phyloP scores from a whole-genome alignment of 805 yeast genomes.

The Saturnispora sekii region DNA sequence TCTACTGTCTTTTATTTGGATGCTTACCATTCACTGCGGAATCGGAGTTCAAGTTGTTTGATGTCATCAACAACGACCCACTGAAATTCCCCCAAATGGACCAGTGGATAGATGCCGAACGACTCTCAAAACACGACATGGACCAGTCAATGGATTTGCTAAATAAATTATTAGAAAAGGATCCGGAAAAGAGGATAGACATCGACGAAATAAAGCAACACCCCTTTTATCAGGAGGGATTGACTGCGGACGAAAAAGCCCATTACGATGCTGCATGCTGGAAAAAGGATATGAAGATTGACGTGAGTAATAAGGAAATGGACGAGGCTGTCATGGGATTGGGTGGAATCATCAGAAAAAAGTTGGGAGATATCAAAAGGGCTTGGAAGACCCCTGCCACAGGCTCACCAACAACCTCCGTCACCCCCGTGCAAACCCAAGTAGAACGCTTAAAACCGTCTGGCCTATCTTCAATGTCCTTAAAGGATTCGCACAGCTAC shows the following conservation, averaged over 20 bases:
- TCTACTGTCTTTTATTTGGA: slow-evolving; percentile 83
- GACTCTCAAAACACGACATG: slow-evolving; percentile 18
- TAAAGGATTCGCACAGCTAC: slow-evolving; percentile 13
- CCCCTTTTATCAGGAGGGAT: slow-evolving; percentile 42
- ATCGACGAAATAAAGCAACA: slow-evolving; percentile 68
- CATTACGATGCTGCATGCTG: slow-evolving; percentile 23
- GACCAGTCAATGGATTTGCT: slow-evolving; percentile 51
- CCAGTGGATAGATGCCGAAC: slow-evolving; percentile 21
- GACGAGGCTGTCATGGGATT: slow-evolving; percentile 77
- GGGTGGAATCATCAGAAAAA: slow-evolving; percentile 51
- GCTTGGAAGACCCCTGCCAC: slow-evolving; percentile 1
- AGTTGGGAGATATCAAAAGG: slow-evolving; percentile 28
- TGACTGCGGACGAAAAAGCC: slow-evolving; percentile 20
- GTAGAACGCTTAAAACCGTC: not conserved
- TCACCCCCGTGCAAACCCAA: not conserved
- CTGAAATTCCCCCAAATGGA: slow-evolving; percentile 45
- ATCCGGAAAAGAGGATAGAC: slow-evolving; percentile 58
- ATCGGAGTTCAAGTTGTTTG: slow-evolving; percentile 77
- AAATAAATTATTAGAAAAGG: slow-evolving; percentile 50
- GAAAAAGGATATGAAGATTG: slow-evolving; percentile 34
- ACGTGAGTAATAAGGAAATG: slow-evolving; percentile 58
- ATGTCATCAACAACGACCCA: slow-evolving; percentile 59
- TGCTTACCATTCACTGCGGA: slow-evolving; percentile 82
- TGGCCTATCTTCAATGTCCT: slow-evolving; percentile 3
- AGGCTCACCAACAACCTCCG: not conserved